Percentiles rank a stretch among this genome's conserved stretches.
These are phyloP conservation scores for Ostreobium quekettii DNA, from an alignment of 139 green algal genomes.

Conservation along the genomic window DNA sequence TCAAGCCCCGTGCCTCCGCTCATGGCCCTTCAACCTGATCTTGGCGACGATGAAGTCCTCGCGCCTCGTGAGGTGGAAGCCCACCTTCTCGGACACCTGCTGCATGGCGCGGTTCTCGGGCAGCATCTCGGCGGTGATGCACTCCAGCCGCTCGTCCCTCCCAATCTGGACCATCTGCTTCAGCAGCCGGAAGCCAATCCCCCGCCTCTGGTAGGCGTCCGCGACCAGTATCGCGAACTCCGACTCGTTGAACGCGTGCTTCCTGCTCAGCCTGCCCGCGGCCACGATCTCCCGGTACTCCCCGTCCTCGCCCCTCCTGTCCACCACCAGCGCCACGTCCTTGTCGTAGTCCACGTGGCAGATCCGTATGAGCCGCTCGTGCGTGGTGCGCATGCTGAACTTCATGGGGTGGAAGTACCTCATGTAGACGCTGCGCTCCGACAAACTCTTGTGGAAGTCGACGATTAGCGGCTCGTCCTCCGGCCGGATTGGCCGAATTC, in stretches of 20 bases:
- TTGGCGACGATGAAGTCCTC: no score
- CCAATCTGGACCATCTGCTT: slow-evolving; percentile 11
- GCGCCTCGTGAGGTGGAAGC: slow-evolving; percentile 15
- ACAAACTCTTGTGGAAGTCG: slow-evolving; percentile 12
- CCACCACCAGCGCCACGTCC: slow-evolving; percentile 9
- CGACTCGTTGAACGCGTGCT: slow-evolving; percentile 6
- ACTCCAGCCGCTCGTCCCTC: not conserved
- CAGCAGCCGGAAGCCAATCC: slow-evolving; percentile 6
- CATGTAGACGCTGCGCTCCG: slow-evolving; percentile 19
- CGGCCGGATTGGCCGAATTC: slow-evolving; percentile 15
- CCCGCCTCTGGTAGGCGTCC: slow-evolving; percentile 6
- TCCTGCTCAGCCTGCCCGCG: slow-evolving; percentile 3
- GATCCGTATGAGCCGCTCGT: slow-evolving; percentile 8
- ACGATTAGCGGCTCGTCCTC: slow-evolving; percentile 12
- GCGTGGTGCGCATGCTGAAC: slow-evolving; percentile 1
- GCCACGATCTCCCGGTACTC: slow-evolving; percentile 4
- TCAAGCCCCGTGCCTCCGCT: no score
- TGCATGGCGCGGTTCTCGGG: slow-evolving; percentile 14
- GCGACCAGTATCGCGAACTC: slow-evolving; percentile 15
- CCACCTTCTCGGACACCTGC: slow-evolving; percentile 14
- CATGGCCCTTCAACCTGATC: no score
- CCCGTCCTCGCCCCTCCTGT: not conserved
- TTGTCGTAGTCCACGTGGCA: slow-evolving; percentile 18
- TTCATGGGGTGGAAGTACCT: slow-evolving; percentile 19
- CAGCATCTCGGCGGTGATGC: slow-evolving; percentile 15